Percentiles rank a stretch among this genome's conserved stretches.
Conservation (phyloP, 257 asterid genomes). For the Ehretia macrophylla region DNA sequence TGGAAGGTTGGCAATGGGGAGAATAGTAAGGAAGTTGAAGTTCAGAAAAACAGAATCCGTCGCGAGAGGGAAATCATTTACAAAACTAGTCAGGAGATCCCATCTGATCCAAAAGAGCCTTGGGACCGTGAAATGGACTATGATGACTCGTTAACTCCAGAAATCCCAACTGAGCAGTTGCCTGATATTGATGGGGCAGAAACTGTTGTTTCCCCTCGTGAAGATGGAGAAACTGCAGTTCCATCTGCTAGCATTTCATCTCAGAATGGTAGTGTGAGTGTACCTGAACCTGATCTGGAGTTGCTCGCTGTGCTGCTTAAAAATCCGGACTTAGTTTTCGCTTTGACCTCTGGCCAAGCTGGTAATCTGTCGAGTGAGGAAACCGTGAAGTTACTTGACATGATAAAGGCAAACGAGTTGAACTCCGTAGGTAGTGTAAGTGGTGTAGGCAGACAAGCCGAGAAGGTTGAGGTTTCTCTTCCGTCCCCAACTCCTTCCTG, state of each 20-base stretch:
- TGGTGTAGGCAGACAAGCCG: slow-evolving; percentile 34
- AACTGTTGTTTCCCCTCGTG: slow-evolving; percentile 20
- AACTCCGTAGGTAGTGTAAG: slow-evolving; percentile 38
- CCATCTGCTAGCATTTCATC: slow-evolving; percentile 40
- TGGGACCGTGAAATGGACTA: slow-evolving; percentile 97
- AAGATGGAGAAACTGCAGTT: slow-evolving; percentile 22
- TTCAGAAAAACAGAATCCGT: slow-evolving; percentile 66
- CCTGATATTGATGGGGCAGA: slow-evolving; percentile 63
- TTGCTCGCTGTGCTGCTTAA: slow-evolving; percentile 81
- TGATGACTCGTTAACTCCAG: slow-evolving; percentile 75
- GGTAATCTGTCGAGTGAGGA: slow-evolving; percentile 59
- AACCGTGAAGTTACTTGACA: slow-evolving; percentile 76
- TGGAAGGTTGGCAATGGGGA: slow-evolving; percentile 69
- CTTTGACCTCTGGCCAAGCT: slow-evolving; percentile 81
- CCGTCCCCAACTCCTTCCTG: slow-evolving; percentile 97
- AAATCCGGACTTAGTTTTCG: slow-evolving; percentile 84
- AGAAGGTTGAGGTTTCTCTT: slow-evolving; percentile 77
- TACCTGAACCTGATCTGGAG: slow-evolving; percentile 78
- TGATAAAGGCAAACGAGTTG: slow-evolving; percentile 63
- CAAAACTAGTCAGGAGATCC: slow-evolving; percentile 64
- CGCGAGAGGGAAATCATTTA: slow-evolving; percentile 79
- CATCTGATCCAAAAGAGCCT: slow-evolving; percentile 79
- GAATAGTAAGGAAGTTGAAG: slow-evolving; percentile 85
- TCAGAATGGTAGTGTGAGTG: slow-evolving; percentile 19
- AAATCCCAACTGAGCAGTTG: slow-evolving; percentile 72